These are phyloP conservation scores for Lactarius sanguifluus DNA, from an alignment of 768 basidiomycete genomes.

Conservation along the genomic window DNA sequence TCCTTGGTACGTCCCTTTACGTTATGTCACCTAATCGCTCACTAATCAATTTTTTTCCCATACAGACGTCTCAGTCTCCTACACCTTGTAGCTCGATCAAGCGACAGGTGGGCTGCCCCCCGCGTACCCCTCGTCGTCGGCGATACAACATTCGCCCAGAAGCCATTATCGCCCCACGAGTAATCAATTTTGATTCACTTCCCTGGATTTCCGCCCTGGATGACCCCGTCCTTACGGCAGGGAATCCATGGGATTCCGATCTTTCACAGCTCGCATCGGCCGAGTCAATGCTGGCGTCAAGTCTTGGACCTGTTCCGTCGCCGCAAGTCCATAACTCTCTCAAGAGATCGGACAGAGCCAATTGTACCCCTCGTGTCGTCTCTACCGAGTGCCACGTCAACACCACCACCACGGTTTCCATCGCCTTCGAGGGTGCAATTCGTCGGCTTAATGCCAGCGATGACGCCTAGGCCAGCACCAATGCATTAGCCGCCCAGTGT, in stretches of 20 bases:
- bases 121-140: slow-evolving; percentile 29
- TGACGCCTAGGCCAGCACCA: slow-evolving; percentile 24
- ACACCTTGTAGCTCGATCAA: slow-evolving; percentile 31
- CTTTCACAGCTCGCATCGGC: slow-evolving; percentile 28
- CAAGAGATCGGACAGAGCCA: slow-evolving; percentile 21
- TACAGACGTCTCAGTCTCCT: slow-evolving; percentile 28
- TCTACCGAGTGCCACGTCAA: slow-evolving; percentile 16
- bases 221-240: slow-evolving; percentile 23
- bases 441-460: slow-evolving; percentile 29
- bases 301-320: slow-evolving; percentile 29
- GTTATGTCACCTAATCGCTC: neutral
- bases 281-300: slow-evolving; percentile 17
- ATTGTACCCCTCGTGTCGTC: slow-evolving; percentile 14
- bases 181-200: slow-evolving; percentile 29
- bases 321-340: slow-evolving; percentile 24
- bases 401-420: slow-evolving; percentile 30
- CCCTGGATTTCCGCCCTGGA: slow-evolving; percentile 30
- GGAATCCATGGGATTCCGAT: slow-evolving; percentile 28
- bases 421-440: slow-evolving; percentile 26
- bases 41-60: neutral
- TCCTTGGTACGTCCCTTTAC: slow-evolving; percentile 17
- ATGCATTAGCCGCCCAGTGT: slow-evolving; percentile 11
- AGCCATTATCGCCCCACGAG: slow-evolving; percentile 16
- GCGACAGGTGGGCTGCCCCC: slow-evolving; percentile 21
- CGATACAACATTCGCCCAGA: slow-evolving; percentile 26